Percentiles rank a stretch among this genome's conserved stretches.
phyloP scores from a whole-genome alignment of 805 yeast species.

The Cyberlindnera mississippiensis region DNA sequence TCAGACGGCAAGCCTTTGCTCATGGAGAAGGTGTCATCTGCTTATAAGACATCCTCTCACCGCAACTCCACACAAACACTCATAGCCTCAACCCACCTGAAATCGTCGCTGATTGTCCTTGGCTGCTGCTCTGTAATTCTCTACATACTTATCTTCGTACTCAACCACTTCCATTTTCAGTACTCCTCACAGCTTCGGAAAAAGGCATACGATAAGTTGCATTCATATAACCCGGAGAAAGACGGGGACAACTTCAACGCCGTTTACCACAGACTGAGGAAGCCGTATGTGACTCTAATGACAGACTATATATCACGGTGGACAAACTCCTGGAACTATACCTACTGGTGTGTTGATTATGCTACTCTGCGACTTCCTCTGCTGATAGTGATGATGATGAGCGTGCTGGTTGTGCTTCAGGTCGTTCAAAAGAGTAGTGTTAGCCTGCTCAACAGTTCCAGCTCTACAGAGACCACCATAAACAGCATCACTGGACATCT shows the following conservation, averaged over 20 bases:
- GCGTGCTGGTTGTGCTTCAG: slow-evolving; percentile 2
- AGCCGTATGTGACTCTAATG: slow-evolving; percentile 5
- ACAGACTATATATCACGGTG: slow-evolving; percentile 2
- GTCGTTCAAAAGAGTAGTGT: neutral
- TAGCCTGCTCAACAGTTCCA: no score
- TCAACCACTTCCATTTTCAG: slow-evolving; percentile 11
- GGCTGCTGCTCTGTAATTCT: slow-evolving; percentile 6
- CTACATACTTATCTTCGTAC: slow-evolving; percentile 7
- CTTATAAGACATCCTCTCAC: neutral
- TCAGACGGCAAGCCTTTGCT: no score
- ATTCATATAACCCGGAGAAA: neutral
- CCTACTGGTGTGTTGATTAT: slow-evolving; percentile 10
- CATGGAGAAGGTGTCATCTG: no score
- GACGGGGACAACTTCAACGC: slow-evolving; percentile 5
- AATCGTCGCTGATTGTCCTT: neutral
- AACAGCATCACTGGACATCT: no score
- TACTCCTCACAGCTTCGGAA: slow-evolving; percentile 8
- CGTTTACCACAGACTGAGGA: slow-evolving; percentile 1
- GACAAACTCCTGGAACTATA: slow-evolving; percentile 5
- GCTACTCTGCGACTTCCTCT: slow-evolving; percentile 4
- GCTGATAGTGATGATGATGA: slow-evolving; percentile 1
- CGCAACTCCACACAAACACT: no score
- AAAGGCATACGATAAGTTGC: slow-evolving; percentile 1
- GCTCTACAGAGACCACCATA: neutral
- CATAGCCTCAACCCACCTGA: neutral